Percentiles rank a stretch among this genome's conserved stretches.
Evolutionary conservation across 2,329 filamentous ascomycete genomes (phyloP).

Genomic region (Diaporthe batatas): DNA sequence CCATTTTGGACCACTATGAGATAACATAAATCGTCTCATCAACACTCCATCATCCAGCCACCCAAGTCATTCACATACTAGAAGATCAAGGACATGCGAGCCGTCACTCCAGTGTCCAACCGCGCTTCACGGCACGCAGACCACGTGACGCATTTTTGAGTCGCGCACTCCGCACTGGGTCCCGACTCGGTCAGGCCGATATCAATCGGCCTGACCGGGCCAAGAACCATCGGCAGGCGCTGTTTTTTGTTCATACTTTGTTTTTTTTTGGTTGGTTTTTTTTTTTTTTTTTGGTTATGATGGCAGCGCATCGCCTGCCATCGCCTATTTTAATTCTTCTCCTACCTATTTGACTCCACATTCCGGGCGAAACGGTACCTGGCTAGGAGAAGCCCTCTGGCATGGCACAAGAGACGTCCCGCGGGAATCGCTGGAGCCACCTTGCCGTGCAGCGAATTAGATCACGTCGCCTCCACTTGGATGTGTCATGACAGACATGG

Average conservation of each 20-base stretch:
- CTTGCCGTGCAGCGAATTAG: conserved; percentile 3
- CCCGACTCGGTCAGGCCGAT: conserved; percentile 17
- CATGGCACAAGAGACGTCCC: background rate
- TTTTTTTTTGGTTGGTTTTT: background rate
- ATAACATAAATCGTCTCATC: background rate
- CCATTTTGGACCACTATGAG: conserved; percentile 1
- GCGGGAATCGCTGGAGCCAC: conserved; percentile 13
- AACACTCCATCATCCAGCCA: conserved; percentile 11
- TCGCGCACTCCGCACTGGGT: conserved; percentile 29
- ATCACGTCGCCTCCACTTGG: conserved; percentile 11
- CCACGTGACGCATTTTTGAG: conserved; percentile 26
- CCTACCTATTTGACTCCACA: conserved; percentile 7
- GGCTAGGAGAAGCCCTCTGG: conserved; percentile 9
- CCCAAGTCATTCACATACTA: conserved; percentile 15
- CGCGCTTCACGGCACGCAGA: conserved; percentile 31
- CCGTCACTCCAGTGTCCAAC: background rate
- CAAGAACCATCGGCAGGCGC: conserved; percentile 10
- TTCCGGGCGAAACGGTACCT: conserved; percentile 28
- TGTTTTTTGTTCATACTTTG: conserved; percentile 33
- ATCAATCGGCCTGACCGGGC: conserved; percentile 14
- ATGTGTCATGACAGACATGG: background rate
- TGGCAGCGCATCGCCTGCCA: conserved; percentile 2
- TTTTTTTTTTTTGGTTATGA: background rate
- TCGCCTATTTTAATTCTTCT: conserved; percentile 16
- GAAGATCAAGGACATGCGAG: conserved; percentile 24